Conservation (phyloP, 148 eudicot genomes). For the Arctostaphylos glauca region DNA sequence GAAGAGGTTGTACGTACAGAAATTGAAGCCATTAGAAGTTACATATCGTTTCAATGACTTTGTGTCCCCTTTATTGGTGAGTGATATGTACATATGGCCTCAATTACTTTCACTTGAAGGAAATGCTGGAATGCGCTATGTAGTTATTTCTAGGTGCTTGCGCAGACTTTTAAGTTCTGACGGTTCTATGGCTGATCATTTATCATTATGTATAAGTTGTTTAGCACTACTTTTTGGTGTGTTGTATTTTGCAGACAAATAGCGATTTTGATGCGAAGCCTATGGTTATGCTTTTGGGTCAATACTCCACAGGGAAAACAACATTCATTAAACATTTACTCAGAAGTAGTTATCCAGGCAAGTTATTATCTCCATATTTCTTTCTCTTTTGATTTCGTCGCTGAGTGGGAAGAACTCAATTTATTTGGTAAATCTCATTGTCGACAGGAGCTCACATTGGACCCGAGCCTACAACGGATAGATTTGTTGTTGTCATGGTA, state of each 20-base stretch:
- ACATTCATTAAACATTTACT: slow-evolving; percentile 94
- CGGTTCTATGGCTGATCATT: neutral
- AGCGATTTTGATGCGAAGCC: slow-evolving; percentile 99
- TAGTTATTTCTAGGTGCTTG: neutral
- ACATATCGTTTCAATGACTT: slow-evolving; percentile 85
- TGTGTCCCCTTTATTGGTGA: slow-evolving; percentile 89
- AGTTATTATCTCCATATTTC: slow-evolving; percentile 1
- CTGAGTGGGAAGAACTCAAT: neutral
- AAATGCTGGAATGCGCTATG: neutral
- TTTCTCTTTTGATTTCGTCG: neutral
- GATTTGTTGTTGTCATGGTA: slow-evolving; percentile 99
- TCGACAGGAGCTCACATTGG: slow-evolving; percentile 96
- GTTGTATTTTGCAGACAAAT: slow-evolving; percentile 45
- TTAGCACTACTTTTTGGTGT: neutral
- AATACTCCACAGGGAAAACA: slow-evolving; percentile 98
- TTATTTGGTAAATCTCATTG: neutral
- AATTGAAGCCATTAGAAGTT: slow-evolving; percentile 84
- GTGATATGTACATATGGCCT: slow-evolving; percentile 24
- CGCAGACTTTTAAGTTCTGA: neutral
- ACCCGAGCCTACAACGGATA: slow-evolving; percentile 97
- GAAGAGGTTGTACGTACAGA: slow-evolving; percentile 83
- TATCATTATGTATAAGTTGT: neutral
- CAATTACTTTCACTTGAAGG: neutral
- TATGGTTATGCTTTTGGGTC: slow-evolving; percentile 99
- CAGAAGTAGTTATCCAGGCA: slow-evolving; percentile 83